Base-by-base conservation (phyloP, 306 rosid species). In the Lupinus albus region DNA sequence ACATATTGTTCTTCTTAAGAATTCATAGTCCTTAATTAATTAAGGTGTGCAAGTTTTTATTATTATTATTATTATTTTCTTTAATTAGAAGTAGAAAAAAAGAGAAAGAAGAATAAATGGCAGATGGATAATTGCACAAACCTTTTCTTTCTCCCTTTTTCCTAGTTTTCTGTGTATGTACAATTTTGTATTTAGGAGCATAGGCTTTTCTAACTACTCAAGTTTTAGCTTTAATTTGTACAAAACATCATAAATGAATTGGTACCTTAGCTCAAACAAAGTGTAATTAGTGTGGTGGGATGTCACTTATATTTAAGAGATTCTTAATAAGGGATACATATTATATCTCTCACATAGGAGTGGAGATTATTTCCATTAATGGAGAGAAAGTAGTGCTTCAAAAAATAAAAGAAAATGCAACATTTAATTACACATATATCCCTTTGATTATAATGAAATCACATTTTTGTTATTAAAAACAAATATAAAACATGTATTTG, bases 131-230 rank as follows among this genome's bases (percentile, higher is more conserved):
- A 48, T 75, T 56, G 42, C 35, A 35, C 39, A 61, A 45, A 48
- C 21, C 46, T 60, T 67, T 67, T 1, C 42, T 53, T 39, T 3
- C 7, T 16, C 75, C 14, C 2, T 17, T 8, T 21, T 52, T 39
- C 45, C 35, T 53, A 64, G 60, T 54, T 28, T 61, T 67, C 72
- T 70, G 39, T 61, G 63, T 28, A 51, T 64, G 81, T 62, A 42
- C 80, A 76, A 76, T 76, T 79, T 72, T 69, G 83, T 71, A 78
- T 60, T 83, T 78, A 65, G 75, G 79, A 79, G 90, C 82, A 78
- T 61, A 81, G 42, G 66, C 69, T 30, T 60, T 65, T 64, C 71
- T 47, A 68, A 39, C 63, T 33, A 70, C 48, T 75, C 51, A 35
- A 6, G 73, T 45, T 53, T 62, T 36, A 35, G 78, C 63, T 46